Conservation (phyloP, 2,329 filamentous ascomycete species). For the Neofusicoccum ribis region DNA sequence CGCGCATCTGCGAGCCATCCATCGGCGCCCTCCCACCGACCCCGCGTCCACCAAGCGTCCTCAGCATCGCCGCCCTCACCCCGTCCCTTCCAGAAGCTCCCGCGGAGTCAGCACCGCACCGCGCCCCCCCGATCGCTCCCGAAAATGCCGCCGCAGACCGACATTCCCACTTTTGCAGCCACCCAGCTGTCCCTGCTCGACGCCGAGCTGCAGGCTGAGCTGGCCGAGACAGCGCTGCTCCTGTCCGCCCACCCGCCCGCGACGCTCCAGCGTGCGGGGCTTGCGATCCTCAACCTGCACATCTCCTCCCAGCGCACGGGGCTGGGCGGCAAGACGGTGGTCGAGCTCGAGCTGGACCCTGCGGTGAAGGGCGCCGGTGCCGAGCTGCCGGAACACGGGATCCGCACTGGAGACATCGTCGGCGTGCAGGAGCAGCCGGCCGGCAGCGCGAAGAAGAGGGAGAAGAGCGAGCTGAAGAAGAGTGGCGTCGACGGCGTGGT, state of each 20-base stretch:
- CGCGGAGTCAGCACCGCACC: neutral
- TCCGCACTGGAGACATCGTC: slow-evolving; percentile 77
- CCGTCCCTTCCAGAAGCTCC: slow-evolving; percentile 4
- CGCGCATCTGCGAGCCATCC: neutral
- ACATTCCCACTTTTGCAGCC: slow-evolving; percentile 64
- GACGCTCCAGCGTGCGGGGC: slow-evolving; percentile 72
- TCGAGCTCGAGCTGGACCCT: slow-evolving; percentile 76
- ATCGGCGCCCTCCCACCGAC: neutral
- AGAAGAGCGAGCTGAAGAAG: slow-evolving; percentile 68
- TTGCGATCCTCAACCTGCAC: slow-evolving; percentile 74
- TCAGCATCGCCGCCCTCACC: neutral
- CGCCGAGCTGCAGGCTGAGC: slow-evolving; percentile 69
- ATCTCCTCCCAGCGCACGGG: slow-evolving; percentile 80
- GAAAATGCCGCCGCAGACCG: slow-evolving; percentile 14
- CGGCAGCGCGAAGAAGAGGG: slow-evolving; percentile 68
- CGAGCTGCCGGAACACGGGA: slow-evolving; percentile 71
- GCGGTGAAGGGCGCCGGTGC: slow-evolving; percentile 57
- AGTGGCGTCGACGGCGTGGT: slow-evolving; percentile 72
- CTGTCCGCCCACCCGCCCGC: slow-evolving; percentile 68
- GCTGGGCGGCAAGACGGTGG: slow-evolving; percentile 83
- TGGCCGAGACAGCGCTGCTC: slow-evolving; percentile 67
- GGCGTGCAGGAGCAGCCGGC: slow-evolving; percentile 72
- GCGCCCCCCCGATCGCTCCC: neutral
- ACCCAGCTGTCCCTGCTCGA: slow-evolving; percentile 71
- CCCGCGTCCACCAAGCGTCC: slow-evolving; percentile 1